phyloP scores from a whole-genome alignment of 1,139 yeast species.

The Hemisphaericaspora lyxosophila region DNA sequence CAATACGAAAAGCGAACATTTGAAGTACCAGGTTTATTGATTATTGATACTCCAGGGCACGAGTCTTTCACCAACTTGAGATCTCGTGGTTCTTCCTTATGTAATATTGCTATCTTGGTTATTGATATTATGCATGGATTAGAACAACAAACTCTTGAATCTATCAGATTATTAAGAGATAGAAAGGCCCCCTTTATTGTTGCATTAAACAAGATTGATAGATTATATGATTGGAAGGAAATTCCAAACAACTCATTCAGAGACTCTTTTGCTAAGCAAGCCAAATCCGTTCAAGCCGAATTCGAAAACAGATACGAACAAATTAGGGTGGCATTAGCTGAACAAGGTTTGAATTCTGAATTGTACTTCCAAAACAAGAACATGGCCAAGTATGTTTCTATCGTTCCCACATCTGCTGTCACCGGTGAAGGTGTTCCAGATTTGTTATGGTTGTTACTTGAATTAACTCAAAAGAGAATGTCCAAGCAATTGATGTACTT shows the following conservation, averaged over 20 bases:
- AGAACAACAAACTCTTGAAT: slow-evolving; percentile 95
- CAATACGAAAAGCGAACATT: slow-evolving; percentile 79
- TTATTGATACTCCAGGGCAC: slow-evolving; percentile 99
- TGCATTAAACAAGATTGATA: slow-evolving; percentile 95
- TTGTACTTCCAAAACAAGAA: slow-evolving; percentile 93
- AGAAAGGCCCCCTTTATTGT: slow-evolving; percentile 97
- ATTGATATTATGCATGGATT: slow-evolving; percentile 99
- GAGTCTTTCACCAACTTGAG: slow-evolving; percentile 97
- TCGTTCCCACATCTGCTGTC: slow-evolving; percentile 97
- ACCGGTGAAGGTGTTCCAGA: slow-evolving; percentile 99
- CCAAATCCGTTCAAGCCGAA: slow-evolving; percentile 84
- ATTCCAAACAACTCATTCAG: slow-evolving; percentile 93
- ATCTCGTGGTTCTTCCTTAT: slow-evolving; percentile 97
- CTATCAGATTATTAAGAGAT: slow-evolving; percentile 86
- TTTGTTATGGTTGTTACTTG: slow-evolving; percentile 90
- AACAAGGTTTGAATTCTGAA: slow-evolving; percentile 98
- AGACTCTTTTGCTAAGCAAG: slow-evolving; percentile 83
- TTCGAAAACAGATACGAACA: slow-evolving; percentile 84
- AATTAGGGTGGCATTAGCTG: slow-evolving; percentile 89
- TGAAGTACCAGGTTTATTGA: slow-evolving; percentile 94
- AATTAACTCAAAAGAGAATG: slow-evolving; percentile 98
- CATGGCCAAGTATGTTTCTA: slow-evolving; percentile 87
- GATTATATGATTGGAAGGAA: slow-evolving; percentile 91
- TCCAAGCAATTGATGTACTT: slow-evolving; percentile 97
- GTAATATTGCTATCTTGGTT: slow-evolving; percentile 98